Evolutionary conservation across 192 early-diverging fungal genomes (phyloP).

Genomic region (Rhizophagus prolifer): DNA sequence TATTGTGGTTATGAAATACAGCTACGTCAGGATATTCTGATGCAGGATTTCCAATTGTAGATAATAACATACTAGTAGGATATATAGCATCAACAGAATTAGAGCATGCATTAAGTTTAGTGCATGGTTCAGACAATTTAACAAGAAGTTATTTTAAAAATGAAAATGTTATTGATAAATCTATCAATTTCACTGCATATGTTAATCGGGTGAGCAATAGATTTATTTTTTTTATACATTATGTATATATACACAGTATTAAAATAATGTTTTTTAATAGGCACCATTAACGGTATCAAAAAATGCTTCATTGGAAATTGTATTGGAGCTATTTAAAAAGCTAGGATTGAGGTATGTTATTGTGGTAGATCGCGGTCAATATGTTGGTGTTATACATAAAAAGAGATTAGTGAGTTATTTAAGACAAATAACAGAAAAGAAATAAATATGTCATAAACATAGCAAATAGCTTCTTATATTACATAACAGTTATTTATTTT

Average conservation of each 20-base stretch:
- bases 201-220: slow-evolving; percentile 45
- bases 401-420: slow-evolving; percentile 75
- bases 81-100: slow-evolving; percentile 69
- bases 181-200: slow-evolving; percentile 50
- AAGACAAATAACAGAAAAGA: slow-evolving; percentile 63
- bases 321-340: slow-evolving; percentile 80
- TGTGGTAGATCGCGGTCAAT: slow-evolving; percentile 73
- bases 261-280: slow-evolving; percentile 46
- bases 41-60: slow-evolving; percentile 76
- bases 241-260: not conserved
- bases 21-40: slow-evolving; percentile 48
- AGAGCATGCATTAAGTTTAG: slow-evolving; percentile 49
- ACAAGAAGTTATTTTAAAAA: slow-evolving; percentile 51
- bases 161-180: slow-evolving; percentile 10
- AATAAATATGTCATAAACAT: slow-evolving; percentile 12
- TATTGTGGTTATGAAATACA: not conserved
- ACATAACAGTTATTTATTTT: too few species aligned
- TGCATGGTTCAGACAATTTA: slow-evolving; percentile 37
- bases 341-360: slow-evolving; percentile 80
- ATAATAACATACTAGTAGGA: slow-evolving; percentile 63
- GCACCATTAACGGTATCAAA: slow-evolving; percentile 75
- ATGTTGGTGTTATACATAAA: slow-evolving; percentile 84
- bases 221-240: not conserved
- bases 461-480: too few species aligned
- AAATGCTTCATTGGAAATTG: slow-evolving; percentile 81